These are phyloP conservation scores for Eucommia ulmoides DNA, from an alignment of 257 asterid genomes.

Conservation along the genomic window DNA sequence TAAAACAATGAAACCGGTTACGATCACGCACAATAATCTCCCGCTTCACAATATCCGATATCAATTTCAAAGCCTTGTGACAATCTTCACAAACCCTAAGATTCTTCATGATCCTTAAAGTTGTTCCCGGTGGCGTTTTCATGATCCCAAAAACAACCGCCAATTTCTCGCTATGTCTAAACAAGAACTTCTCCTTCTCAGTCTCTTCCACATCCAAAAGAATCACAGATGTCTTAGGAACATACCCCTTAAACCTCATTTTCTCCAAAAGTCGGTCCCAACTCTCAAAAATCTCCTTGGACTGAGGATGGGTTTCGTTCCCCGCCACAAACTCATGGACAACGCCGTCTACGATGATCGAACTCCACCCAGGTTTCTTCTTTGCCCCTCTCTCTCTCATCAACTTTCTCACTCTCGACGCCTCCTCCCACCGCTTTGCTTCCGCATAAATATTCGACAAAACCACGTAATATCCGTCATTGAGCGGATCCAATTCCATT, in stretches of 20 bases:
- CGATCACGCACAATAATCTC: slow-evolving; percentile 49
- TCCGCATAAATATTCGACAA: slow-evolving; percentile 42
- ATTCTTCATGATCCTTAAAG: slow-evolving; percentile 48
- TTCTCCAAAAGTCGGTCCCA: slow-evolving; percentile 24
- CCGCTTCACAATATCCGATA: slow-evolving; percentile 34
- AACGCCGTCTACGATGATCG: slow-evolving; percentile 22
- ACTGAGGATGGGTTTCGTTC: slow-evolving; percentile 43
- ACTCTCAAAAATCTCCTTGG: slow-evolving; percentile 21
- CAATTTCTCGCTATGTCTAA: slow-evolving; percentile 48
- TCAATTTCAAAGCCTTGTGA: slow-evolving; percentile 45
- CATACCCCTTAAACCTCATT: slow-evolving; percentile 43
- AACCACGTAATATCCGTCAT: slow-evolving; percentile 54
- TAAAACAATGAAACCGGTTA: slow-evolving; percentile 50
- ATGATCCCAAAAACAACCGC: slow-evolving; percentile 48
- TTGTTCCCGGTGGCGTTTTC: slow-evolving; percentile 30
- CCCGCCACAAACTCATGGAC: slow-evolving; percentile 68
- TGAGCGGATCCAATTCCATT: slow-evolving; percentile 28
- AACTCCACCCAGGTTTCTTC: slow-evolving; percentile 45
- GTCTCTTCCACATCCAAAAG: slow-evolving; percentile 40
- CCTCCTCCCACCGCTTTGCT: slow-evolving; percentile 28
- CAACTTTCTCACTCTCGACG: slow-evolving; percentile 40
- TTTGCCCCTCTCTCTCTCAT: slow-evolving; percentile 39
- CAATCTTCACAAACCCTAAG: slow-evolving; percentile 73
- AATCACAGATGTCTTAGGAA: slow-evolving; percentile 46
- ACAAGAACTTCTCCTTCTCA: slow-evolving; percentile 34